These are phyloP conservation scores for Artomyces pyxidatus DNA, from an alignment of 768 basidiomycete species.

Conservation along the genomic window DNA sequence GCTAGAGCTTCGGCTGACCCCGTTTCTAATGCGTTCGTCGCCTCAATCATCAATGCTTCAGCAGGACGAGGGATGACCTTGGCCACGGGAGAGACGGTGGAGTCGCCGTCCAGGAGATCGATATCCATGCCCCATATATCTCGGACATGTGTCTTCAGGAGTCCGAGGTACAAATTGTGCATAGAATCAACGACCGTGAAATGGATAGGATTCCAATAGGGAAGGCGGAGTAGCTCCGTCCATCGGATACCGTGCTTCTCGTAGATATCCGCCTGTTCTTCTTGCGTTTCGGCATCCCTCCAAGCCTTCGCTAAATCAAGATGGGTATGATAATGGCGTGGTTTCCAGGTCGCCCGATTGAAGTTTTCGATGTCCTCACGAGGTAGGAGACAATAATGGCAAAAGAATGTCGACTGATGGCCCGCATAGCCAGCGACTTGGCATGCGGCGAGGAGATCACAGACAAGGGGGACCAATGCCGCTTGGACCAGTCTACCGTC, in stretches of 20 bases:
- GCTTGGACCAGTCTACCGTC: constrained; percentile 1
- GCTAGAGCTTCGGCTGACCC: neutral
- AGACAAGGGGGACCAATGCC: constrained; percentile 6
- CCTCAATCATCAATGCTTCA: neutral
- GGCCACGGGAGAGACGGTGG: neutral
- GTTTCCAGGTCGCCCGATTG: constrained; percentile 6
- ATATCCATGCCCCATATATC: constrained; percentile 11
- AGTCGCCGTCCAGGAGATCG: neutral
- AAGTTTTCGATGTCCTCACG: constrained; percentile 17
- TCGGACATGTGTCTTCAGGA: constrained; percentile 11
- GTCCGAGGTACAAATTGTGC: constrained; percentile 20
- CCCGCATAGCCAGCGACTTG: constrained; percentile 20
- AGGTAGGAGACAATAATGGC: constrained; percentile 17
- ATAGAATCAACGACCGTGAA: constrained; percentile 24
- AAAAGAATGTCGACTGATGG: constrained; percentile 16
- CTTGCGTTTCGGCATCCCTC: constrained; percentile 12
- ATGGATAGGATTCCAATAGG: constrained; percentile 22
- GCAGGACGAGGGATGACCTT: neutral
- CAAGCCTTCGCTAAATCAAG: constrained; percentile 11
- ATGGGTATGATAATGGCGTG: constrained; percentile 3
- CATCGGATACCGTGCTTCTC: constrained; percentile 21
- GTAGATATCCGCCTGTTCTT: constrained; percentile 8
- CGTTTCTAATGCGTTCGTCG: neutral
- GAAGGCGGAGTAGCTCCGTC: constrained; percentile 23
- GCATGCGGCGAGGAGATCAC: constrained; percentile 19